Base-by-base conservation (phyloP, 805 yeast species). In the Ogataea corticis region DNA sequence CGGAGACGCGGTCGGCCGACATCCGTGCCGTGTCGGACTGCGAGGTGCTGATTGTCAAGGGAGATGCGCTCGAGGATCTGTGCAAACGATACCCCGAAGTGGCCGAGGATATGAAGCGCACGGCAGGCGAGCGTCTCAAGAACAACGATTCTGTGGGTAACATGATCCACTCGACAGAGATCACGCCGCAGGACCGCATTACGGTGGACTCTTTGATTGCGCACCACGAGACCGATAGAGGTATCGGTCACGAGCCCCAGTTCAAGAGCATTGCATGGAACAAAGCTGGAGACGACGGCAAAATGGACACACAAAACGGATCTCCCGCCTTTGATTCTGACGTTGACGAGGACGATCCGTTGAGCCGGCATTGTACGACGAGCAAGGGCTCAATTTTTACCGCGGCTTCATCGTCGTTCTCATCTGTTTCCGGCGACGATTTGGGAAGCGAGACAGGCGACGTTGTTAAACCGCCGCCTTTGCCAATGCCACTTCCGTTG, bases 11-110 rank as follows among this genome's bases (percentile, higher is more conserved):
- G 52, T 75, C 82, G 34, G 91, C 90, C 0, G 78, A 79, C 46
- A 80, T 85, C 28, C 69, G 90, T 48, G 72, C 89, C 0, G 76
- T 82, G 11, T 68, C 81, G 4, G 71, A 75, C 15, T 78, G 81
- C 18, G 87, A 83, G 46, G 71, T 84, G 34, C 66, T 85, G 40
- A 79, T 82, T 12, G 75, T 85, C 11, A 75, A 79, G 33, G 77
- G 80, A n/a, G 73, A 73, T 25, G 73, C 75, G 16, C 62, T 85
- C 44, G 75, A 77, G 50, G 66, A 64, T n/a, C 61, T 85, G 21
- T 79, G 86, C 56, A 61, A 67, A 5, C 68, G 79, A 49, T 83
- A 79, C 57, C 88, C 90, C 0, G 63, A 69, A 21, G 71, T 85
- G 12, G 71, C 75, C 37, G 78, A 77, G 36, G 83, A 81, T 38